Conservation (phyloP, 106 monocot species). For the Amphibolis antarctica region DNA sequence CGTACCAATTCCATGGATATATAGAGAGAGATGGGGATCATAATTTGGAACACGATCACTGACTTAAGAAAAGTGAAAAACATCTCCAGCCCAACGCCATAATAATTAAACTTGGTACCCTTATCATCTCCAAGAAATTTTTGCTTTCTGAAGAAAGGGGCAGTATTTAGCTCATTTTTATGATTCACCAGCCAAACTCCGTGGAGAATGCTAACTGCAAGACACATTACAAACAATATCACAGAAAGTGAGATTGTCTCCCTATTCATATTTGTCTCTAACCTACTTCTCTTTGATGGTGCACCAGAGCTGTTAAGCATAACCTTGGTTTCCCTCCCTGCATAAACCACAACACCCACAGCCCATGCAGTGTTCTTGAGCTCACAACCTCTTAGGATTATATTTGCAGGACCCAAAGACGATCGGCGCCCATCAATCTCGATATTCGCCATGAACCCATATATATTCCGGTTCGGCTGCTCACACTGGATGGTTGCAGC, state of each 20-base stretch:
- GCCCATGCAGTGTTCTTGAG: conserved; percentile 66
- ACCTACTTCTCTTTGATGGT: conserved; percentile 56
- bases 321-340: conserved; percentile 64
- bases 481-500: conserved; percentile 31
- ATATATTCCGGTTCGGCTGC: conserved; percentile 48
- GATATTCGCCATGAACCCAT: conserved; percentile 46
- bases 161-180: conserved; percentile 16
- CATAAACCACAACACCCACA: conserved; percentile 57
- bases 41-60: conserved; percentile 84
- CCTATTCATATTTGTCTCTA: conserved; percentile 80
- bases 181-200: conserved; percentile 54
- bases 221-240: conserved; percentile 44
- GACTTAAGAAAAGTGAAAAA: conserved; percentile 64
- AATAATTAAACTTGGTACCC: conserved; percentile 53
- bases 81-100: conserved; percentile 49
- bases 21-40: conserved; percentile 94
- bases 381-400: conserved; percentile 51
- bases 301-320: conserved; percentile 83
- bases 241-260: conserved; percentile 58
- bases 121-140: conserved; percentile 19
- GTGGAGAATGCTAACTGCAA: conserved; percentile 27
- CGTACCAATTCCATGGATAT: conserved; percentile 93
- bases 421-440: conserved; percentile 23
- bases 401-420: conserved; percentile 44
- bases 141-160: conserved; percentile 37